phyloP scores from a whole-genome alignment of 2,329 filamentous ascomycete genomes.

The Penicillium sp. region DNA sequence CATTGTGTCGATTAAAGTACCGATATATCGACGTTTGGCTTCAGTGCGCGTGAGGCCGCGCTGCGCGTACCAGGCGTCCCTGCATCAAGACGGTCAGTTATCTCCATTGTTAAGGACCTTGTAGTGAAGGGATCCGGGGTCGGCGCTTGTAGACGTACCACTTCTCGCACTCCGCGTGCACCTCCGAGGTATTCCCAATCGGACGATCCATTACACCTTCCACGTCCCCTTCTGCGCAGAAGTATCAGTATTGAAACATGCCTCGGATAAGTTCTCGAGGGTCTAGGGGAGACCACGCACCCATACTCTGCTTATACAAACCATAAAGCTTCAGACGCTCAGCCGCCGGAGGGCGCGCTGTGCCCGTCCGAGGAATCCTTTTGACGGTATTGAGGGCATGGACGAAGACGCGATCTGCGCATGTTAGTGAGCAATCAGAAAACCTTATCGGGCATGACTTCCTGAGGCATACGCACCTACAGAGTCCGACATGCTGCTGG shows the following conservation, averaged over 20 bases:
- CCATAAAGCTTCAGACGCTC: conserved; percentile 93
- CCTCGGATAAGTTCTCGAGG: background rate
- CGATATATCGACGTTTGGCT: conserved; percentile 90
- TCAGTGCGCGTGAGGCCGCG: conserved; percentile 80
- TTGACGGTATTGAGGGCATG: conserved; percentile 99
- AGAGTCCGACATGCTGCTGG: conserved; percentile 47
- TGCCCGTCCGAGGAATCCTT: conserved; percentile 91
- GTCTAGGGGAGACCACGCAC: conserved; percentile 35
- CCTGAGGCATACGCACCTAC: conserved; percentile 37
- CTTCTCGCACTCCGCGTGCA: conserved; percentile 60
- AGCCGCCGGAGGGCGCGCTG: conserved; percentile 77
- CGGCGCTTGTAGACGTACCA: conserved; percentile 50
- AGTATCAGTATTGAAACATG: conserved; percentile 12
- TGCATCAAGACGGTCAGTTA: conserved; percentile 25
- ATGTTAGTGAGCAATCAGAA: background rate
- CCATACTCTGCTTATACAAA: conserved; percentile 97
- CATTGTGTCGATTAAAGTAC: conserved; percentile 94
- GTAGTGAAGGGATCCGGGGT: background rate
- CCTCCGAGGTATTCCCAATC: conserved; percentile 49
- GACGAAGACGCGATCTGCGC: conserved; percentile 89
- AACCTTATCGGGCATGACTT: background rate
- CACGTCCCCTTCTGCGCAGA: conserved; percentile 74
- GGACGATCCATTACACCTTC: conserved; percentile 90
- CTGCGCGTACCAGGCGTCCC: conserved; percentile 93
- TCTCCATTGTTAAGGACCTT: background rate